Evolutionary conservation across 2,329 filamentous ascomycete species (phyloP), one percentile per base, ranked within the genome.

Genomic region (Calycina herbarum): DNA sequence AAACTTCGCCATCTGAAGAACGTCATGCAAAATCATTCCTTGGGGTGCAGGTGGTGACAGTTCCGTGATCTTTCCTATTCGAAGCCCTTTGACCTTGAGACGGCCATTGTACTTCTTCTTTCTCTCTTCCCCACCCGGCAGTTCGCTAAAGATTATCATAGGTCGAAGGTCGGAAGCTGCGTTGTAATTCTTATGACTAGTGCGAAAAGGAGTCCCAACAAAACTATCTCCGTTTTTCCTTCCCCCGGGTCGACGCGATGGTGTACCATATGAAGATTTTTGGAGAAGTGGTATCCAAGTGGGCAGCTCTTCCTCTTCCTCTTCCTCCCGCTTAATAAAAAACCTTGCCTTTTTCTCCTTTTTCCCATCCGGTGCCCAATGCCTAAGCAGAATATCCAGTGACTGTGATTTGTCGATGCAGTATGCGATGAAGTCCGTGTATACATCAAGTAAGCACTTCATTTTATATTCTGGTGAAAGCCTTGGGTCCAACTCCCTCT

Each of bases 391-490:
- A 15, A 57, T 57, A 17, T 57, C 54, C 11, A 57, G 27, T 10
- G 54, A 57, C 7, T 11, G 11, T 6, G 54, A 57, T 33, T 57
- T 31, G 17, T 31, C 54, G 15, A 57, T 33, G 17, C 54, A 57
- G 11, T 57, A 57, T 15, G 10, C 54, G 3, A 57, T 57, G 27
- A 57, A 57, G 27, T 57, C 54, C 27, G 54, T 57, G 54, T 57
- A 57, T 7, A 57, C 54, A 57, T 57, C 54, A 17, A 57, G 54
- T 31, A 57, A n/a, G 17, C 54, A 57, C 11, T 57, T 57, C 20
- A 31, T 31, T n/a, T 57, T 57, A 11, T 57, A 31, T 2, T 57
- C 54, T 33, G 54, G 54, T 31, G 10, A 15, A 17, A 57, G 54
- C 29, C 54, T 57, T 57, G 10, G 11, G 27, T 57, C 54, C 27